A percentile compares a stretch with the other conserved stretches of the same genome.
Evolutionary conservation across 257 asterid genomes (phyloP).

Genomic region (Buddleja alternifolia): DNA sequence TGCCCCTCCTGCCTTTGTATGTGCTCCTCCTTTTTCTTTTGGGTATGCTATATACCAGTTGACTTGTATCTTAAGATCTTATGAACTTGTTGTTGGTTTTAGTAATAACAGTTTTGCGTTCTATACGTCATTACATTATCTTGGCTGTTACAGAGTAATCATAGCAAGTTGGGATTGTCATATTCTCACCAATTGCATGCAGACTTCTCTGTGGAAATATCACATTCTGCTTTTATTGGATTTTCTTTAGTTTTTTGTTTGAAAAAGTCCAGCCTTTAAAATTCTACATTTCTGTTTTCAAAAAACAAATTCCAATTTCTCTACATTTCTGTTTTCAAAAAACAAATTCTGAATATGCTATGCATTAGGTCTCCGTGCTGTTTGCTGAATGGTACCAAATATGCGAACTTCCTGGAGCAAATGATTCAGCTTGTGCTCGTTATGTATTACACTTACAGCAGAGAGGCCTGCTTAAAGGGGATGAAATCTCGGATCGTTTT

Average conservation of each 20-base stretch:
- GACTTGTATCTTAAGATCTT: not conserved
- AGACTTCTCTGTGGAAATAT: not conserved
- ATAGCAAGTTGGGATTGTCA: not conserved
- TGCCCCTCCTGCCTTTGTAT: not conserved
- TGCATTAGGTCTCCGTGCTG: slow-evolving; percentile 62
- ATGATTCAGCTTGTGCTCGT: slow-evolving; percentile 73
- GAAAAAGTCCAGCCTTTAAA: not conserved
- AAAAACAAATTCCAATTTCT: too few relatives aligned
- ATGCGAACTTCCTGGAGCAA: slow-evolving; percentile 85
- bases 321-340: too few relatives aligned
- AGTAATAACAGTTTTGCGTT: not conserved
- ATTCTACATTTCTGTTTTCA: too few relatives aligned
- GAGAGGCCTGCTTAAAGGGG: slow-evolving; percentile 88
- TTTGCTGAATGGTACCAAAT: slow-evolving; percentile 88
- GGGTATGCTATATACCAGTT: not conserved
- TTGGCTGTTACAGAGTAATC: not conserved
- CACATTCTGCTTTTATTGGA: not conserved
- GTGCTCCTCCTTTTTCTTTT: not conserved
- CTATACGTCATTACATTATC: not conserved
- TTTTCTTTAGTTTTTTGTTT: not conserved
- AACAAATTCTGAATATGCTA: not conserved
- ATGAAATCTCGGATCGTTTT: slow-evolving; percentile 83
- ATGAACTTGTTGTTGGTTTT: not conserved
- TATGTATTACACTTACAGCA: slow-evolving; percentile 71
- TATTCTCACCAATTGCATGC: not conserved